Evolutionary conservation across 2,329 filamentous ascomycete species (phyloP).

Genomic region (Chlorencoelia australis): DNA sequence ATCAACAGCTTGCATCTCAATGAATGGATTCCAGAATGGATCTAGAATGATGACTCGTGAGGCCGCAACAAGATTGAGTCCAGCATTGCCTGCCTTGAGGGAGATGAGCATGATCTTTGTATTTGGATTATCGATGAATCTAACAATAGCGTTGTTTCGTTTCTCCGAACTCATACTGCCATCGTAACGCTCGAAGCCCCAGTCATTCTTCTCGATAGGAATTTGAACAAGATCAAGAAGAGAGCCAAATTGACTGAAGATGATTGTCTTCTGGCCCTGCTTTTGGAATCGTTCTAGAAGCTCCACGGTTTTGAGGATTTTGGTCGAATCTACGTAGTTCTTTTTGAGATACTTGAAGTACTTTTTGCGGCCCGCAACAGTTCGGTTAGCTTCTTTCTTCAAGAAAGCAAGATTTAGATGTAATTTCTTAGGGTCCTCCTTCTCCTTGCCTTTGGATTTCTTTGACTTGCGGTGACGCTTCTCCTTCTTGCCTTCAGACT

Average conservation of each 20-base stretch:
- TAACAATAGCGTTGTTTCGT: constrained; percentile 56
- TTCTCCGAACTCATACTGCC: constrained; percentile 60
- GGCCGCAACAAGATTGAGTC: constrained; percentile 75
- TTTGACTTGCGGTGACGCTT: constrained; percentile 27
- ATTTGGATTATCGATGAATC: constrained; percentile 49
- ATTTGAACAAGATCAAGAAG: constrained; percentile 70
- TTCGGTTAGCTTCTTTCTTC: constrained; percentile 56
- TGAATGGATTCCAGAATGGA: constrained; percentile 90
- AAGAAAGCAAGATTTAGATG: constrained; percentile 49
- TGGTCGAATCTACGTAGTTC: constrained; percentile 65
- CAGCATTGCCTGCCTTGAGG: constrained; percentile 72
- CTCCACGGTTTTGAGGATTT: constrained; percentile 59
- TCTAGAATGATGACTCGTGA: constrained; percentile 84
- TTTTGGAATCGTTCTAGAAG: constrained; percentile 38
- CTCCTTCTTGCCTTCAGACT: constrained; percentile 32
- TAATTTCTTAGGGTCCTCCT: constrained; percentile 23
- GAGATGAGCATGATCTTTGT: constrained; percentile 67
- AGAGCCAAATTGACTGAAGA: constrained; percentile 76
- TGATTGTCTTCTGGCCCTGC: constrained; percentile 62
- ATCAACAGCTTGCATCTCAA: constrained; percentile 87
- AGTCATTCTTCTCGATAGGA: constrained; percentile 47
- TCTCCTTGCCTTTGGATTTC: constrained; percentile 27
- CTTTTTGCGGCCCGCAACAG: constrained; percentile 50
- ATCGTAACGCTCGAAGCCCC: constrained; percentile 56
- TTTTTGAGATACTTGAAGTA: constrained; percentile 67